A percentile compares a stretch with the other conserved stretches of the same genome.
Evolutionary conservation across 352 stramenopile species (phyloP).

Genomic region (Peronospora destructor): DNA sequence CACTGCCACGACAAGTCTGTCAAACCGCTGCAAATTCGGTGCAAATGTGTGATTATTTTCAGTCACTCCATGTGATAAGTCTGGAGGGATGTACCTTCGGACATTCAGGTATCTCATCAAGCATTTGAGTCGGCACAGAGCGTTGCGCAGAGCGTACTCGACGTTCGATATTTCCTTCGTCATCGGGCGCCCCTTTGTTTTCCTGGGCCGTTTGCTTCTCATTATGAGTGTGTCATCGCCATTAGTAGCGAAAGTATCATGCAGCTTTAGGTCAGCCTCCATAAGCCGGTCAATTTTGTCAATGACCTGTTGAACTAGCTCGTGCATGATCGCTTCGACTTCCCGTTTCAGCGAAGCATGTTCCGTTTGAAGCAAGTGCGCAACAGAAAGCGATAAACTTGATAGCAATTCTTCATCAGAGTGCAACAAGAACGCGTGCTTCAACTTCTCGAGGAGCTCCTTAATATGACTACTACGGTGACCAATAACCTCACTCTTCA

Average conservation of each 20-base stretch:
- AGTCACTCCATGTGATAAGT: constrained; percentile 10
- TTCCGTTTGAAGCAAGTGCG: constrained; percentile 61
- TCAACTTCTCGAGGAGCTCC: constrained; percentile 65
- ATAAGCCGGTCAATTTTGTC: constrained; percentile 53
- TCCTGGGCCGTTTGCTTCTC: constrained; percentile 25
- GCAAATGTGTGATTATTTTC: not conserved
- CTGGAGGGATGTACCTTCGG: constrained; percentile 49
- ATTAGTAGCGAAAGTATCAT: constrained; percentile 13
- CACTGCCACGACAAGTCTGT: constrained; percentile 29
- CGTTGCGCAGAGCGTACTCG: constrained; percentile 60
- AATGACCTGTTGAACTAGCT: constrained; percentile 61
- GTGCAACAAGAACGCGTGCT: constrained; percentile 61
- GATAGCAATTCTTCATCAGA: constrained; percentile 67
- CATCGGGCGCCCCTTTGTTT: constrained; percentile 29
- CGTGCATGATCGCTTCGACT: constrained; percentile 63
- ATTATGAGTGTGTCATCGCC: constrained; percentile 14
- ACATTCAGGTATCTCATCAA: constrained; percentile 57
- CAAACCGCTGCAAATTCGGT: constrained; percentile 25
- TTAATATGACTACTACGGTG: constrained; percentile 66
- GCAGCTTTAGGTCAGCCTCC: constrained; percentile 45
- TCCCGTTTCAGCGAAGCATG: constrained; percentile 77
- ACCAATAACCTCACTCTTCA: constrained; percentile 55
- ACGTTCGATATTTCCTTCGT: constrained; percentile 53
- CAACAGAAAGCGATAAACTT: constrained; percentile 55
- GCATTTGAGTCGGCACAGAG: constrained; percentile 52